Evolutionary conservation across 345 rosid genomes (phyloP).

Genomic region (Rhodamnia rubescens): DNA sequence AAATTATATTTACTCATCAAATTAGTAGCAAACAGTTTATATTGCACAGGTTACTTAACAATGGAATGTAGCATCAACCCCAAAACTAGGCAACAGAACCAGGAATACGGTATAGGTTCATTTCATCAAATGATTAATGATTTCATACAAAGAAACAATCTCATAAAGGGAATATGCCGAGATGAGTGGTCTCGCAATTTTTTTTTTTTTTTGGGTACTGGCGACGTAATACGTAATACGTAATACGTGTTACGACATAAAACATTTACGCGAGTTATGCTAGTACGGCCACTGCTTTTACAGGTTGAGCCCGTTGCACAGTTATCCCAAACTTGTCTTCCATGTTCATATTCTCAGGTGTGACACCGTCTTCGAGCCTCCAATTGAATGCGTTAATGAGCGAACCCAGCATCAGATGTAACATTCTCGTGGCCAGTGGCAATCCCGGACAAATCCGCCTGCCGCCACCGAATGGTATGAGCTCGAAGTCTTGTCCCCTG

Average conservation of each 20-base stretch:
- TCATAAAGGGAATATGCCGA: background rate
- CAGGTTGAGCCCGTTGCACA: conserved; percentile 2
- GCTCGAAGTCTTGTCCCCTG: conserved; percentile 19
- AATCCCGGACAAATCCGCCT: conserved; percentile 39
- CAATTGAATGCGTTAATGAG: conserved; percentile 32
- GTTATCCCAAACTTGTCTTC: conserved; percentile 26
- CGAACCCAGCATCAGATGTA: conserved; percentile 25
- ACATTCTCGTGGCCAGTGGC: conserved; percentile 26
- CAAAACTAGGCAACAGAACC: background rate
- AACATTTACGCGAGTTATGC: background rate
- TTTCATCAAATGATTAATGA: background rate
- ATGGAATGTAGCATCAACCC: background rate
- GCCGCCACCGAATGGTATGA: conserved; percentile 35
- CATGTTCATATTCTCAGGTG: conserved; percentile 3
- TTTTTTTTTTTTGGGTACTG: background rate
- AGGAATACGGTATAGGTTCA: background rate
- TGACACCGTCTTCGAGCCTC: conserved; percentile 12
- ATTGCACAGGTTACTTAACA: background rate
- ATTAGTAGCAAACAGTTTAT: background rate
- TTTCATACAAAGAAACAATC: background rate
- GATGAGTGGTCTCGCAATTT: background rate
- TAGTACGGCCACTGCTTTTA: background rate
- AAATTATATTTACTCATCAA: background rate
- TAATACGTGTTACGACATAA: background rate
- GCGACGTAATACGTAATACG: background rate